phyloP scores from a whole-genome alignment of 352 stramenopile genomes.

The Globisporangium echinulatum region DNA sequence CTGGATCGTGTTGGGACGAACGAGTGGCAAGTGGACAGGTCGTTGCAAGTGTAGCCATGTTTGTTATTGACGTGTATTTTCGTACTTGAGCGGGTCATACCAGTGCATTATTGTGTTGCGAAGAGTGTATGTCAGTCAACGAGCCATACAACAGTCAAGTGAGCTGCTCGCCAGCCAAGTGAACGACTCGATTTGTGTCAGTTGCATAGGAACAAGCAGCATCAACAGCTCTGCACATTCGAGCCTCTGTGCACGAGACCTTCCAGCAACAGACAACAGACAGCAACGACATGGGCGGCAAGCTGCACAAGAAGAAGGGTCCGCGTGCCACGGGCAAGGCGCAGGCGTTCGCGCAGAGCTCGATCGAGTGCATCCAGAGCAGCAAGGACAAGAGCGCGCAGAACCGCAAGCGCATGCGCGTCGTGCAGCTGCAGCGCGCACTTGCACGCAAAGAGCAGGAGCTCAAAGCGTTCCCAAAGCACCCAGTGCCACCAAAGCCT shows the following conservation, averaged over 20 bases:
- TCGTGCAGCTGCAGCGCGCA: slow-evolving; percentile 74
- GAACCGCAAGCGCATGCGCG: slow-evolving; percentile 66
- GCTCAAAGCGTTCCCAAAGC: slow-evolving; percentile 49
- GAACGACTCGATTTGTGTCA: neutral
- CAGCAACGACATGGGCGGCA: slow-evolving; percentile 28
- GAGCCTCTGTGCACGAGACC: no score
- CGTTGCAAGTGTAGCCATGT: neutral
- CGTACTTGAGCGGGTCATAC: neutral
- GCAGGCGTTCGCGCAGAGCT: slow-evolving; percentile 54
- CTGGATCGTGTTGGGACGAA: neutral
- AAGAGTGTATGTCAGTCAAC: neutral
- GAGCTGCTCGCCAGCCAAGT: neutral
- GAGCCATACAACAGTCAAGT: neutral
- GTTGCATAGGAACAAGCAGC: neutral
- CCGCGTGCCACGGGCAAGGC: slow-evolving; percentile 41
- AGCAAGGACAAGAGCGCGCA: slow-evolving; percentile 59
- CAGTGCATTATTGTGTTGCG: neutral
- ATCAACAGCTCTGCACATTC: neutral
- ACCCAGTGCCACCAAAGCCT: slow-evolving; percentile 29
- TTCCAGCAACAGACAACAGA: neutral
- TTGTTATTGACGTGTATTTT: neutral
- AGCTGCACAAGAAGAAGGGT: slow-evolving; percentile 58
- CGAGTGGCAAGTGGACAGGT: neutral
- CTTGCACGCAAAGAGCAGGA: slow-evolving; percentile 65
- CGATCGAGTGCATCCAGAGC: slow-evolving; percentile 50